Evolutionary conservation across 371 early-diverging fungal species (phyloP).

Genomic region (Mycotypha africana): DNA sequence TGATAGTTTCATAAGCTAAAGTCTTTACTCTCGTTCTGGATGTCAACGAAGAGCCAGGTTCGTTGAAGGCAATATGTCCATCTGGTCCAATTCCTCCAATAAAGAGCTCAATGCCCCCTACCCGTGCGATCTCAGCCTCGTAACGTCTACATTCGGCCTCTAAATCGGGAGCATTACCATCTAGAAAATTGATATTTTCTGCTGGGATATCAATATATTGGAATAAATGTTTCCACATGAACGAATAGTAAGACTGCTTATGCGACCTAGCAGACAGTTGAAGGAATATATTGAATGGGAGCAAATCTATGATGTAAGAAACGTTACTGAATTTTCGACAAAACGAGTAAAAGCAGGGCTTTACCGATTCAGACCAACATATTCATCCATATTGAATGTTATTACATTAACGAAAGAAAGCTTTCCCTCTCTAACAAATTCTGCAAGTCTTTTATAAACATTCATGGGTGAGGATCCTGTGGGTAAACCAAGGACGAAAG

Average conservation of each 20-base stretch:
- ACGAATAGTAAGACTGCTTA: constrained; percentile 83
- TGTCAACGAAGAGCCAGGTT: constrained; percentile 84
- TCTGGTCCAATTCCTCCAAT: constrained; percentile 85
- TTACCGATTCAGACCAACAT: constrained; percentile 42
- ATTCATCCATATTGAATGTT: constrained; percentile 79
- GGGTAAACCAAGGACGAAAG: constrained; percentile 84
- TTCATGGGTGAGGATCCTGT: constrained; percentile 84
- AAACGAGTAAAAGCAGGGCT: no score
- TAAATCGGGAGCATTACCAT: constrained; percentile 80
- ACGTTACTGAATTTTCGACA: no score
- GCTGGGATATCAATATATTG: constrained; percentile 76
- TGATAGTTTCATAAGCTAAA: constrained; percentile 85
- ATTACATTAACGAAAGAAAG: constrained; percentile 60
- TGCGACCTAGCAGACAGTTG: constrained; percentile 55
- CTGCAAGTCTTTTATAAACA: constrained; percentile 60
- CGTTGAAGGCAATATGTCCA: constrained; percentile 90
- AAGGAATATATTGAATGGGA: neutral
- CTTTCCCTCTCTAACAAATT: constrained; percentile 53
- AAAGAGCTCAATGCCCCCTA: constrained; percentile 84
- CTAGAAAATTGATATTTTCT: constrained; percentile 76
- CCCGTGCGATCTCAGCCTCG: constrained; percentile 70
- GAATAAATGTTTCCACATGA: constrained; percentile 85
- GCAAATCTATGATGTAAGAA: no score
- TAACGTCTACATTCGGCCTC: constrained; percentile 75
- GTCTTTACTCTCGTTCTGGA: constrained; percentile 87